Conservation (phyloP, 2,329 filamentous ascomycete genomes). For the Fonsecaea multimorphosa region DNA sequence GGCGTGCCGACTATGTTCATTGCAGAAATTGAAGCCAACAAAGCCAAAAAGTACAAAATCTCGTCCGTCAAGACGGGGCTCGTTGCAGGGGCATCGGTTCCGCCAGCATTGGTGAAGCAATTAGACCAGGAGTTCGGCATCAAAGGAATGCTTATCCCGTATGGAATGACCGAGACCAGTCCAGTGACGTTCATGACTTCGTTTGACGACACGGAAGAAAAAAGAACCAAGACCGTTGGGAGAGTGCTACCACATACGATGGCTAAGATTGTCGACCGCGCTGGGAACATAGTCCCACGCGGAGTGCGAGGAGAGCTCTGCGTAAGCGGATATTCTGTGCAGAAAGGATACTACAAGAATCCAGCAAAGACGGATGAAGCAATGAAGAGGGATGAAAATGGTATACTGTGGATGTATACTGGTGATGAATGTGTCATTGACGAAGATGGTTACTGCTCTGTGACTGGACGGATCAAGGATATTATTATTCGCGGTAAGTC, state of each 20-base stretch:
- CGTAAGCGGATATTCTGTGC: slow-evolving; percentile 81
- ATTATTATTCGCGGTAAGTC: slow-evolving; percentile 73
- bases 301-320: slow-evolving; percentile 78
- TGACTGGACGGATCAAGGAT: slow-evolving; percentile 73
- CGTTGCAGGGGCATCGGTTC: slow-evolving; percentile 81
- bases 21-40: slow-evolving; percentile 30
- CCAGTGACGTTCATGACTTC: slow-evolving; percentile 75
- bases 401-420: slow-evolving; percentile 81
- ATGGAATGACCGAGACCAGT: slow-evolving; percentile 93
- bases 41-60: slow-evolving; percentile 20
- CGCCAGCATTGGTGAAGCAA: slow-evolving; percentile 66
- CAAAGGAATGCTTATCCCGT: slow-evolving; percentile 86
- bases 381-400: slow-evolving; percentile 51
- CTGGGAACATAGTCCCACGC: slow-evolving; percentile 67
- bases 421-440: slow-evolving; percentile 89
- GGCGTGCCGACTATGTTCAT: slow-evolving; percentile 37
- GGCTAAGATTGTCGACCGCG: slow-evolving; percentile 76
- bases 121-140: slow-evolving; percentile 77
- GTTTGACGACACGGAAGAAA: slow-evolving; percentile 74
- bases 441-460: slow-evolving; percentile 75
- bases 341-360: slow-evolving; percentile 87
- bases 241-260: slow-evolving; percentile 78
- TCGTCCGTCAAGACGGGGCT: slow-evolving; percentile 76
- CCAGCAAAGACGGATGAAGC: slow-evolving; percentile 70
- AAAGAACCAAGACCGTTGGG: slow-evolving; percentile 77